Evolutionary conservation across 148 eudicot species (phyloP).

Genomic region (Heliamphora exappendiculata): DNA sequence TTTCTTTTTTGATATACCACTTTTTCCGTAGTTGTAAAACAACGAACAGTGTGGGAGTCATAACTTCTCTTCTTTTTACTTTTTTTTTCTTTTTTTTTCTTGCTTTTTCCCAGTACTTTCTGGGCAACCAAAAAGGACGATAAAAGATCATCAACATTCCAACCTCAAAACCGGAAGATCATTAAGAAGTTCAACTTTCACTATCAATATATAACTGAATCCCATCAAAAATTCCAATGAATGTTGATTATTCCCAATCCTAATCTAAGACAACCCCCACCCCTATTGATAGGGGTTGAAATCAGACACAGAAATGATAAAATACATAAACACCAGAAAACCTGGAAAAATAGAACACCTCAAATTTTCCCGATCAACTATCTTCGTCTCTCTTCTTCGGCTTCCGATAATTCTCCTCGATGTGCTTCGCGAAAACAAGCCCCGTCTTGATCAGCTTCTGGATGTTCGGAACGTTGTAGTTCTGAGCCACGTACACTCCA

Average conservation of each 20-base stretch:
- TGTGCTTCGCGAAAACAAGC: slow-evolving; percentile 27
- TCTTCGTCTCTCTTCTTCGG: slow-evolving; percentile 37
- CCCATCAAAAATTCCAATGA: not conserved
- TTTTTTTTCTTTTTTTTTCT: not conserved
- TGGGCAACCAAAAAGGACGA: not conserved
- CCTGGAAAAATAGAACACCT: not conserved
- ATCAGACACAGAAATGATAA: not conserved
- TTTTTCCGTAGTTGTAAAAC: not conserved
- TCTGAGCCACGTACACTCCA: slow-evolving; percentile 54
- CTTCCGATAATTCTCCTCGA: slow-evolving; percentile 47
- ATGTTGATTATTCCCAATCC: not conserved
- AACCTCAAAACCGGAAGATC: not conserved
- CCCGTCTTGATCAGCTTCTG: slow-evolving; percentile 36
- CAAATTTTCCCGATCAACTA: slow-evolving; percentile 2
- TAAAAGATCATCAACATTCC: not conserved
- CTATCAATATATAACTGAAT: not conserved
- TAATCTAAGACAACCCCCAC: not conserved
- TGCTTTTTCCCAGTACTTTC: slow-evolving; percentile 1
- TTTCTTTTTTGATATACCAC: not conserved
- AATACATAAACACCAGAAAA: not conserved
- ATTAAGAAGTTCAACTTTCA: not conserved
- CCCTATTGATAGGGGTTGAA: not conserved
- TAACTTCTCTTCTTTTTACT: not conserved
- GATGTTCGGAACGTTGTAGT: slow-evolving; percentile 43
- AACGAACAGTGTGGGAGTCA: not conserved